Base-by-base conservation (phyloP, 2,329 filamentous ascomycete genomes). In the Acrocalymma vagum region DNA sequence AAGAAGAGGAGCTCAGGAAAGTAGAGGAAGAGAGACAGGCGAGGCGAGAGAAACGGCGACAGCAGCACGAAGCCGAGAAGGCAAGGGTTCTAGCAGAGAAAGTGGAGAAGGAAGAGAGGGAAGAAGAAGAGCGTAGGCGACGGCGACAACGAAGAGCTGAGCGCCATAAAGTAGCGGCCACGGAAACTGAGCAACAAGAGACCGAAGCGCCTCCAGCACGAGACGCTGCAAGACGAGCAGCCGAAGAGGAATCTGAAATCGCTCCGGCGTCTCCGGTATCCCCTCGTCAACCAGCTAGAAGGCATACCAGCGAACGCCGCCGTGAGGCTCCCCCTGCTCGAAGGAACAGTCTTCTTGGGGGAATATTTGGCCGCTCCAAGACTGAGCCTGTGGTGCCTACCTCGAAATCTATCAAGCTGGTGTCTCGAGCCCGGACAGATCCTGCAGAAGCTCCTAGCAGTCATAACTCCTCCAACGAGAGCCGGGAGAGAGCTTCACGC, bases 291-390 rank as follows among this genome's bases (percentile, higher is more conserved):
- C 48, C 53, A n/a, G 48, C 53, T 15, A 47, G 61, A 6, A 48
- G 58, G 29, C 49, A 63, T 23, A 51, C 62, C 21, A 58, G 56
- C 29, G 63, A 60, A 9, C 45, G 46, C 10, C 30, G 28, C 16
- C 49, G 56, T 6, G 62, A 69, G 11, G 41, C 56, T n/a, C 49
- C 58, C 8, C 53, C 61, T 11, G 48, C 48, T 9, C 45, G 47
- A 25, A 60, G 64, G 11, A 63, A 55, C 27, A 65, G 62, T 28
- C 41, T 67, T 2, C 48, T 69, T 21, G 62, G 63, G 6, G 62
- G 64, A 6, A 45, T 63, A 1, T 68, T 68, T 33, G 56, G 62
- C 21, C 58, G 64, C 7, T 65, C 63, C 9, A 67, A 62, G 38
- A 53, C 59, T 5, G 65, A 69, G 16, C 42, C 63, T 9, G 38